phyloP scores from a whole-genome alignment of 805 yeast genomes.

The Naumovozyma castellii region DNA sequence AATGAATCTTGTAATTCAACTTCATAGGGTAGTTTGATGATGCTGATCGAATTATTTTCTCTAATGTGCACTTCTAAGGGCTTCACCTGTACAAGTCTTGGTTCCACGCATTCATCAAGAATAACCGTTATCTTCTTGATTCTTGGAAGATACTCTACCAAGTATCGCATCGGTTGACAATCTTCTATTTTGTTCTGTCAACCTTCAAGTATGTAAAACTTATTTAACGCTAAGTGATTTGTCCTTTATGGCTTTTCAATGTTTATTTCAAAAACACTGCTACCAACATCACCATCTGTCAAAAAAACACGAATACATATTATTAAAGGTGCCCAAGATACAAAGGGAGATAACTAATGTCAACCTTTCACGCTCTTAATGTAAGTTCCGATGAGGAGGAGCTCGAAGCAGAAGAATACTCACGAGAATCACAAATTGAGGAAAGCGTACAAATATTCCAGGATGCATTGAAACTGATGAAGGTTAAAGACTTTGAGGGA shows the following conservation, averaged over 20 bases:
- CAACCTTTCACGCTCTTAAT: constrained; percentile 74
- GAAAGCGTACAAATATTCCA: constrained; percentile 73
- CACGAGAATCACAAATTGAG: constrained; percentile 83
- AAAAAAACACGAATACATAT: no score
- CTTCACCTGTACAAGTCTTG: background rate
- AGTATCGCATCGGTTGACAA: constrained; percentile 3
- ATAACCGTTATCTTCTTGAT: background rate
- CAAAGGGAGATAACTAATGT: constrained; percentile 28
- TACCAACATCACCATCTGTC: no score
- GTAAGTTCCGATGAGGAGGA: constrained; percentile 58
- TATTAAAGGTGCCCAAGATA: no score
- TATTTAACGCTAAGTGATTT: no score
- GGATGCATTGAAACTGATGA: constrained; percentile 56
- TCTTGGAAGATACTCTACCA: constrained; percentile 9
- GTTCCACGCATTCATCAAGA: background rate
- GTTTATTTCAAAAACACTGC: no score
- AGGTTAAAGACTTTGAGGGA: constrained; percentile 35
- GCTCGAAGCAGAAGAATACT: constrained; percentile 75
- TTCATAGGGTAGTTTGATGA: background rate
- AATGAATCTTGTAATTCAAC: background rate
- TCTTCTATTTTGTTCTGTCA: no score
- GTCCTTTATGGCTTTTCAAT: no score
- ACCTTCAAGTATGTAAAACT: no score
- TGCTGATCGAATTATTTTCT: background rate
- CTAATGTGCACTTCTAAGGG: background rate